A percentile compares a stretch with the other conserved stretches of the same genome.
Evolutionary conservation across 805 yeast species (phyloP).

Genomic region (Saturnispora besseyi): DNA sequence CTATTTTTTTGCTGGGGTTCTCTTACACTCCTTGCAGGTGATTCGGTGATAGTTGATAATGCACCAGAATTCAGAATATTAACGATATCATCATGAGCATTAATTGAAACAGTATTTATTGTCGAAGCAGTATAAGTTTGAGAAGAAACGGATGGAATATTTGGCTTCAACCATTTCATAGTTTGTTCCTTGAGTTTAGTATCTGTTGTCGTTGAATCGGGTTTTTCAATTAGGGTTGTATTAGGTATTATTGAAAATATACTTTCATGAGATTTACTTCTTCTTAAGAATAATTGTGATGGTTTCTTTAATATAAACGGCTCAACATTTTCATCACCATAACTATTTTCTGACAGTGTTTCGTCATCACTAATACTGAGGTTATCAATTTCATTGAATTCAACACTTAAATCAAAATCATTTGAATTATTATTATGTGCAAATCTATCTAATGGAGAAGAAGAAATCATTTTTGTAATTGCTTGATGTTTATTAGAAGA

Average conservation of each 20-base stretch:
- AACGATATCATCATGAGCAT: constrained; percentile 13
- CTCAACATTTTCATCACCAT: constrained; percentile 19
- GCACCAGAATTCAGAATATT: constrained; percentile 10
- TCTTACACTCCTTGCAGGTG: background rate
- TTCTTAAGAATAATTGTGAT: constrained; percentile 11
- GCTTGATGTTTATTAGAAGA: constrained; percentile 2
- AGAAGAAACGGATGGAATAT: constrained; percentile 17
- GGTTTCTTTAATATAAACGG: constrained; percentile 15
- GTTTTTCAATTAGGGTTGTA: background rate
- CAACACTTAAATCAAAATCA: constrained; percentile 1
- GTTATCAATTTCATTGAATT: background rate
- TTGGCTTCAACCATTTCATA: constrained; percentile 26
- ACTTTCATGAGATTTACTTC: constrained; percentile 25
- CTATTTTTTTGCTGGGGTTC: background rate
- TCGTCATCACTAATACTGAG: constrained; percentile 4
- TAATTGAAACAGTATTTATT: background rate
- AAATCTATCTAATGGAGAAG: constrained; percentile 19
- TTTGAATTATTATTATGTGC: constrained; percentile 11
- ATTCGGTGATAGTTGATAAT: constrained; percentile 1
- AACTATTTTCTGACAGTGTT: constrained; percentile 16
- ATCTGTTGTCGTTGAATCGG: constrained; percentile 4
- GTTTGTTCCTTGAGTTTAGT: constrained; percentile 23
- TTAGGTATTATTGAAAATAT: constrained; percentile 15
- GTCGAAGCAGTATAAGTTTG: background rate
- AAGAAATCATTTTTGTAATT: constrained; percentile 7